Conservation (phyloP, 2,329 filamentous ascomycete genomes). For the Onygenales sp. region DNA sequence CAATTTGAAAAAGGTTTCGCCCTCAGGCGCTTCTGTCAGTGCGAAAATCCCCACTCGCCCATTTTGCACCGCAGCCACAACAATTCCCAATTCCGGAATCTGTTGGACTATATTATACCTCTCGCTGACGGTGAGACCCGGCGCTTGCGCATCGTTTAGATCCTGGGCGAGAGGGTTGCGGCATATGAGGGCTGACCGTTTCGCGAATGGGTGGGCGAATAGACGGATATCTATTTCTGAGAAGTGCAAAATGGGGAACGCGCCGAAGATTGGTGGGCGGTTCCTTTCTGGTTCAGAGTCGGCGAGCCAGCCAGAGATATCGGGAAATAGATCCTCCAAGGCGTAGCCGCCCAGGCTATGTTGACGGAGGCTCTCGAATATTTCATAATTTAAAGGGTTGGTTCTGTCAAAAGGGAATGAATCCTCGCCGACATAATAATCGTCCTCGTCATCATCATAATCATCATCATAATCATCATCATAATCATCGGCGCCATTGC, state of each 20-base stretch:
- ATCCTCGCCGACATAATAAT: conserved; percentile 11
- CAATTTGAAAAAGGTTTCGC: conserved; percentile 41
- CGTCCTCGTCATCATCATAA: conserved; percentile 3
- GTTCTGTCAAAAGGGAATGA: conserved; percentile 1
- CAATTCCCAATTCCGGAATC: conserved; percentile 49
- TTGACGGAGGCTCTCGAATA: background rate
- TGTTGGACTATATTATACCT: conserved; percentile 50
- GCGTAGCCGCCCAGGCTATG: background rate
- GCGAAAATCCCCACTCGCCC: conserved; percentile 47
- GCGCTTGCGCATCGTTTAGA: conserved; percentile 16
- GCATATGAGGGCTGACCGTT: conserved; percentile 23
- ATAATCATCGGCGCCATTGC: conserved; percentile 7
- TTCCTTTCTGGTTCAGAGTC: conserved; percentile 8
- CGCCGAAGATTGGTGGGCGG: conserved; percentile 11
- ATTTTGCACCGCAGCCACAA: conserved; percentile 48
- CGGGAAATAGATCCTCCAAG: background rate
- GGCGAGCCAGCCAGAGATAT: background rate
- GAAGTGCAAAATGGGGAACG: conserved; percentile 35
- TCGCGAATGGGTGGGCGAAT: conserved; percentile 23
- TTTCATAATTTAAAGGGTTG: conserved; percentile 1
- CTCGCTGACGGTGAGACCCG: conserved; percentile 25
- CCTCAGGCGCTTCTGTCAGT: conserved; percentile 33
- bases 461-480: conserved; percentile 3
- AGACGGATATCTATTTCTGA: conserved; percentile 31
- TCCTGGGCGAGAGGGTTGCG: conserved; percentile 20